A percentile compares a stretch with the other conserved stretches of the same genome.
Evolutionary conservation across 2,329 filamentous ascomycete species (phyloP).

Genomic region (Zopfia rhizophila): DNA sequence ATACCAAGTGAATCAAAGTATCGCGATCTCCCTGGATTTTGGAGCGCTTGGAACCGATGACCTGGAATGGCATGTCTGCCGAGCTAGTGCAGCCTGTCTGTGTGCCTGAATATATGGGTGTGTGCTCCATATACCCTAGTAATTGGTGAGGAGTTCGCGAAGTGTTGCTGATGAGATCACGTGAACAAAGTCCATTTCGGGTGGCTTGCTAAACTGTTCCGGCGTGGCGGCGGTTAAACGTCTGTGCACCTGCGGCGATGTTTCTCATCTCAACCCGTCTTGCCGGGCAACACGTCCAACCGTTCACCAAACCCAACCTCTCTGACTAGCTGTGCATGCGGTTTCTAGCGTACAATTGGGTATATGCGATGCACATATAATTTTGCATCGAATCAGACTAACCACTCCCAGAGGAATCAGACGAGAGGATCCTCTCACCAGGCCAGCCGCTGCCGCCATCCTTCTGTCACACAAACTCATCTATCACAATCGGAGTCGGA

Average conservation of each 20-base stretch:
- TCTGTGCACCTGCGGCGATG: too few relatives aligned
- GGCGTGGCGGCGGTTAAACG: slow-evolving; percentile 4
- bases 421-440: too few relatives aligned
- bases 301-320: too few relatives aligned
- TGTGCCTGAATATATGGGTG: slow-evolving; percentile 9
- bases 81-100: slow-evolving; percentile 3
- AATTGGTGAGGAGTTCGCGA: too few relatives aligned
- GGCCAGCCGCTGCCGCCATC: not conserved
- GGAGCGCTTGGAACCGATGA: slow-evolving; percentile 4
- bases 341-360: too few relatives aligned
- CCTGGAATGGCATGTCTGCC: slow-evolving; percentile 6
- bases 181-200: not conserved
- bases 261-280: slow-evolving; percentile 15
- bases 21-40: slow-evolving; percentile 8
- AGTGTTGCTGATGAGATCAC: slow-evolving; percentile 3
- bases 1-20: not conserved
- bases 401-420: too few relatives aligned
- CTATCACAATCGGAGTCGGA: slow-evolving; percentile 14
- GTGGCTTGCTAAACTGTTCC: slow-evolving; percentile 6
- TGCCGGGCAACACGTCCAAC: slow-evolving; percentile 6
- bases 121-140: too few relatives aligned
- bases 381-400: too few relatives aligned
- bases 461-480: slow-evolving; percentile 8
- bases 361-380: too few relatives aligned
- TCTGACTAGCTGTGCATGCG: too few relatives aligned